phyloP scores from a whole-genome alignment of 331 rosid species.

The Rosa hybrid region DNA sequence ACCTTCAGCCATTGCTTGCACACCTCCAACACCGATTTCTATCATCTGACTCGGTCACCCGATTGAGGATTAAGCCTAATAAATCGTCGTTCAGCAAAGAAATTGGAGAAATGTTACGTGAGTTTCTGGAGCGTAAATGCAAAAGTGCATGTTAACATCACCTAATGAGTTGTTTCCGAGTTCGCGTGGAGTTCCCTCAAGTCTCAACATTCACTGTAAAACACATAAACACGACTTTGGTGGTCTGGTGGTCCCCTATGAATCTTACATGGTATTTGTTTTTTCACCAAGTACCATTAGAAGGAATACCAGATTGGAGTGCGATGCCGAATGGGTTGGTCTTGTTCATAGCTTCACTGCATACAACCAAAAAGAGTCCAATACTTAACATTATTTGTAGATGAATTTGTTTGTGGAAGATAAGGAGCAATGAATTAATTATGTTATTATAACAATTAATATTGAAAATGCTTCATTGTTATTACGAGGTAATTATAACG shows the following conservation, averaged over 20 bases:
- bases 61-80: slow-evolving; percentile 20
- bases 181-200: not conserved
- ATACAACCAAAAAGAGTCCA: not conserved
- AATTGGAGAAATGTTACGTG: too few species aligned
- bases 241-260: not conserved
- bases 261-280: not conserved
- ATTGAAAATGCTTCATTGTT: not conserved
- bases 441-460: not conserved
- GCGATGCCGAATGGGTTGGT: not conserved
- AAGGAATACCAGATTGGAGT: not conserved
- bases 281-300: not conserved
- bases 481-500: too few species aligned
- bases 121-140: not conserved
- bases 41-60: slow-evolving; percentile 10
- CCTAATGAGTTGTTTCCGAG: not conserved
- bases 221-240: not conserved
- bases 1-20: slow-evolving; percentile 29
- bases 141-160: not conserved
- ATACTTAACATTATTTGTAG: not conserved
- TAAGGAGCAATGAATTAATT: not conserved
- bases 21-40: slow-evolving; percentile 14
- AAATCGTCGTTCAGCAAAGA: slow-evolving; percentile 13
- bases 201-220: not conserved
- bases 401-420: not conserved
- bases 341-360: not conserved